Evolutionary conservation across 345 rosid genomes (phyloP), one percentile per base, ranked within the genome.

Genomic region (Populus deltoides): DNA sequence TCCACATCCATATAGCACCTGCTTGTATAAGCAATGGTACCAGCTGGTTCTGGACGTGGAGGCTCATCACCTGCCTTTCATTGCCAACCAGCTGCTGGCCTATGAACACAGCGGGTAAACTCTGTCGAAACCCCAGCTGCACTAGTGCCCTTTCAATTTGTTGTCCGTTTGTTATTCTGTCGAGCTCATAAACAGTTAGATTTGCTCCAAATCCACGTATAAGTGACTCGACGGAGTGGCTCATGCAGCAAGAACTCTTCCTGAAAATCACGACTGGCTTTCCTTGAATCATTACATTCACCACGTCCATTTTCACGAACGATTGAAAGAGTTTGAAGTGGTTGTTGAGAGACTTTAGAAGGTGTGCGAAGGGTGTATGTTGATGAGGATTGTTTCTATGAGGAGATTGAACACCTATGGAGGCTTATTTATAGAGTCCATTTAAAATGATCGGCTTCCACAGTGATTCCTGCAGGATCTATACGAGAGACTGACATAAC

Each of bases 221-320:
- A 25, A 83, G 81, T 2, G 66, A 51, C 76, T 74, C 72, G 13
- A 83, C 77, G 36, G 86, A 69, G 75, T 83, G 81, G 78, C 86
- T 80, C 86, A 83, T 83, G 74, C 79, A 80, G 45, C 86, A 83
- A 1, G 79, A 61, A 29, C 74, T 83, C 73, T 77, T 83, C 79
- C 72, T 74, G 79, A 80, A 80, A 41, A 83, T 80, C 76, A 80
- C 86, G 72, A 83, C 68, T 41, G 86, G 76, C 76, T 68, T 76
- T 1, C 76, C 79, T 27, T 59, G 45, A 1, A 80, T 75, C 74
- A 83, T 39, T 11, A 68, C 51, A 15, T 71, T 75, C 81, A 80
- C 81, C 25, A 13, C 27, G 18, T 77, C 81, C 86, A 83, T 83
- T 33, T 82, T n/a, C 18, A 8, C 31, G 16, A 7, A 31, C 12